phyloP scores from a whole-genome alignment of 805 yeast species.

The Metschnikowia gelsemii region DNA sequence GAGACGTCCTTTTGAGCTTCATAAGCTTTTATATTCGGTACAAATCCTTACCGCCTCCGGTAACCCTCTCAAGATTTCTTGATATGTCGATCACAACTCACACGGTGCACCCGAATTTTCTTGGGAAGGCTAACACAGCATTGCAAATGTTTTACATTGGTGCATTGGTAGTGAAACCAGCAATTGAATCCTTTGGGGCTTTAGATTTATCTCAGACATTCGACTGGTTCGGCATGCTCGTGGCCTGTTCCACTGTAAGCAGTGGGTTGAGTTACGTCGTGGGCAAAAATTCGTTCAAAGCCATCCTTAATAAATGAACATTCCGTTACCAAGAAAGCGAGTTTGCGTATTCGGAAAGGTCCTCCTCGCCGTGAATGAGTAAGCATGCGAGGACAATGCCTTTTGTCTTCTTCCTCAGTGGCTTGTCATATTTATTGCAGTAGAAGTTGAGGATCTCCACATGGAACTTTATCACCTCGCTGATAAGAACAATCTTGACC shows the following conservation, averaged over 20 bases:
- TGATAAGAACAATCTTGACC: conserved; percentile 7
- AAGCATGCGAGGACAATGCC: conserved; percentile 13
- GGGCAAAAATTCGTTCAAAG: conserved; percentile 64
- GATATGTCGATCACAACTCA: conserved; percentile 77
- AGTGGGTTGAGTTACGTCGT: conserved; percentile 80
- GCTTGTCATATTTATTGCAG: conserved; percentile 11
- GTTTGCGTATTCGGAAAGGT: conserved; percentile 9
- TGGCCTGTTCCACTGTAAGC: conserved; percentile 60
- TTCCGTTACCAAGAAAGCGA: conserved; percentile 12
- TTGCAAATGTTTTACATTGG: conserved; percentile 90
- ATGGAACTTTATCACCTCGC: conserved; percentile 13
- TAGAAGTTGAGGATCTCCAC: conserved; percentile 16
- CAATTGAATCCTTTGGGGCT: conserved; percentile 25
- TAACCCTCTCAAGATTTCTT: conserved; percentile 67
- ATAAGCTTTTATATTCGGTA: conserved; percentile 74
- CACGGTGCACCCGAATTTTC: conserved; percentile 80
- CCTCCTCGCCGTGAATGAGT: conserved; percentile 13
- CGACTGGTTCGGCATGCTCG: conserved; percentile 29
- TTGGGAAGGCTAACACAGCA: conserved; percentile 87
- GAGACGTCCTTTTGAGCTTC: conserved; percentile 72
- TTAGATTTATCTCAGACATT: conserved; percentile 17
- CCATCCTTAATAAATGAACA: conserved; percentile 2
- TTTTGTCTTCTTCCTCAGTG: background rate
- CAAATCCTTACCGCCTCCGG: conserved; percentile 71
- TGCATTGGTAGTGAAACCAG: conserved; percentile 38